Base-by-base conservation (phyloP, 805 yeast genomes). In the Cyberlindnera maclurae region DNA sequence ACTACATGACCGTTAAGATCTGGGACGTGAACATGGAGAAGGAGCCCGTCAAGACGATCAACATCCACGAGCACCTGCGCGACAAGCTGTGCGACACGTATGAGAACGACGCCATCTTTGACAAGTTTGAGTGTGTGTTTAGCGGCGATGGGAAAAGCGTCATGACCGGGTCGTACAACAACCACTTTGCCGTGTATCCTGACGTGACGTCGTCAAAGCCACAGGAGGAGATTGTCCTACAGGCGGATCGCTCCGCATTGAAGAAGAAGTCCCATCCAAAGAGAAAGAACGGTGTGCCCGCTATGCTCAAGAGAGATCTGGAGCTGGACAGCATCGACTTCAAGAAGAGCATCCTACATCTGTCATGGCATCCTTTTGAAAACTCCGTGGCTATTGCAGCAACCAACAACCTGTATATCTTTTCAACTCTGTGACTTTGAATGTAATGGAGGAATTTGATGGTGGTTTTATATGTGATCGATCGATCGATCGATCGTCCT, bases 11-110 rank as follows among this genome's bases (percentile, higher is more conserved):
- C 10, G 96, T 90, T 26, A 93, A 93, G 64, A 82, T 93, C 51
- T 93, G 99, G 99, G 99, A 93, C 68, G 74, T 93, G 45, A 87
- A 87, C 48, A 93, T 93, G 98, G 96, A 93, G 64, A 81, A 79
- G 49, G 86, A 82, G 61, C 99, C 99, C 28, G 65, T 94, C 41
- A 87, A 87, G 62, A 89, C 97, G 12, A 89, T 93, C 45, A 87
- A 87, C 59, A 88, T 94, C 47, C 98, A 93, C 63, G 97, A 93
- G 60, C 94, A 86, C 60, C 75, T 93, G 56, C 78, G 96, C 52
- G 96, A 88, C 55, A 73, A 90, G 57, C 69, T 93, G 56, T 90
- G 97, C 66, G 97, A 94, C 62, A 88, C 97, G 33, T 93, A 94
- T 68, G 99, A 93, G 62, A 89, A 88, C 60, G 99, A 93, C 66